Conservation (phyloP, 2,329 filamentous ascomycete species). For the Trichoderma harzianum region DNA sequence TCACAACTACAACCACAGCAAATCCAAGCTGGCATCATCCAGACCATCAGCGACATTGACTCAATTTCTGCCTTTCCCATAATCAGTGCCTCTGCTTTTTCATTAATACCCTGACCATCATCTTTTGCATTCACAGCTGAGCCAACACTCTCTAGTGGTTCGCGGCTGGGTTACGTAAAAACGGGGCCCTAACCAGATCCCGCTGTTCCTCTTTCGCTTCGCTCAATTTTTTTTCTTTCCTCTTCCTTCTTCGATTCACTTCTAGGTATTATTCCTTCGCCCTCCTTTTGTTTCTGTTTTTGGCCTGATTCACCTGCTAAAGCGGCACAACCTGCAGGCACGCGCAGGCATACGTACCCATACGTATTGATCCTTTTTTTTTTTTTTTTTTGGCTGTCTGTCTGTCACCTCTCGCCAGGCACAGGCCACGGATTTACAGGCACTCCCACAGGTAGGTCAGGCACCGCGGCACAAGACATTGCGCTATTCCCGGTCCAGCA, state of each 20-base stretch:
- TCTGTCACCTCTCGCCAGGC: background rate
- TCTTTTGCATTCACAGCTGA: background rate
- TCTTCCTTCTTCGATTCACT: background rate
- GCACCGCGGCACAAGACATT: slow-evolving; percentile 6
- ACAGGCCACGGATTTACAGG: background rate
- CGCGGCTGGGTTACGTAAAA: slow-evolving; percentile 6
- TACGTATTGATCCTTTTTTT: background rate
- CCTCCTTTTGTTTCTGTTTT: background rate
- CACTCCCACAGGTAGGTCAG: slow-evolving; percentile 7
- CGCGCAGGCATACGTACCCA: slow-evolving; percentile 7
- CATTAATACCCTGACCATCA: background rate
- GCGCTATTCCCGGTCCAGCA: slow-evolving; percentile 10
- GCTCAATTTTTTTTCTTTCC: background rate
- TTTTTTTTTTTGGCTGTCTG: background rate
- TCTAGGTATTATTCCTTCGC: background rate
- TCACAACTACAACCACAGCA: background rate
- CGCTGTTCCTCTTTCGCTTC: slow-evolving; percentile 14
- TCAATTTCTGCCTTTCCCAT: background rate
- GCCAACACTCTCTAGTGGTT: background rate
- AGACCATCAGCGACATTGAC: background rate
- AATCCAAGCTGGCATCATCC: background rate
- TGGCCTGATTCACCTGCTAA: background rate
- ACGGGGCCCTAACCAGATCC: slow-evolving; percentile 7
- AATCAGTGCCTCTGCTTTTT: background rate
- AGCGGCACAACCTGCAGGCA: background rate